A percentile compares a stretch with the other conserved stretches of the same genome.
phyloP scores from a whole-genome alignment of 78 protist genomes.

The Paulinella micropora region DNA sequence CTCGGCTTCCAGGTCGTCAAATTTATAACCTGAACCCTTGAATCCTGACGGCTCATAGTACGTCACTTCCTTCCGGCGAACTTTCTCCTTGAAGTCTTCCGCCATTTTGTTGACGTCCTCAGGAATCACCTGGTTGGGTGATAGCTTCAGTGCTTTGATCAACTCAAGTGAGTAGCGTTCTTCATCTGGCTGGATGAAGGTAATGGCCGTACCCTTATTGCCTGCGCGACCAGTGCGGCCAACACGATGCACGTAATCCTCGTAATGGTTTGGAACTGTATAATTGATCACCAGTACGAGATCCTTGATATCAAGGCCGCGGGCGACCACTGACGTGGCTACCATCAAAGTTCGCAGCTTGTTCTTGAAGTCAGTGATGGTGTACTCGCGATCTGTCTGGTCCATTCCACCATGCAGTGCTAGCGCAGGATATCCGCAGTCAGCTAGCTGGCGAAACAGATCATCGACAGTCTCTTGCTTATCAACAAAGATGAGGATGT shows the following conservation, averaged over 20 bases:
- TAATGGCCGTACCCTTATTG: slow-evolving; percentile 66
- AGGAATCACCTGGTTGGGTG: neutral
- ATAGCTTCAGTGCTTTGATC: slow-evolving; percentile 3
- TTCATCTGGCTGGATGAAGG: slow-evolving; percentile 65
- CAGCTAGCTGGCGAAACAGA: slow-evolving; percentile 45
- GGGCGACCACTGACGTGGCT: slow-evolving; percentile 87
- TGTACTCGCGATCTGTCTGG: slow-evolving; percentile 73
- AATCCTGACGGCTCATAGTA: neutral
- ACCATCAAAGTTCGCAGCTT: slow-evolving; percentile 39
- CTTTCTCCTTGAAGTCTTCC: neutral
- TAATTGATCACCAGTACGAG: slow-evolving; percentile 78
- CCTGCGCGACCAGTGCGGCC: slow-evolving; percentile 97
- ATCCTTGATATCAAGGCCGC: slow-evolving; percentile 92
- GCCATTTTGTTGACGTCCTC: neutral
- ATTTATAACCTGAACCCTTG: neutral
- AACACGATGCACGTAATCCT: slow-evolving; percentile 89
- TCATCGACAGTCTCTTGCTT: slow-evolving; percentile 61
- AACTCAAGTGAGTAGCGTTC: slow-evolving; percentile 25
- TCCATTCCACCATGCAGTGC: slow-evolving; percentile 84
- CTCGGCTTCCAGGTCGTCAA: neutral
- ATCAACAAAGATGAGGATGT: slow-evolving; percentile 73
- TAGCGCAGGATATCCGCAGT: slow-evolving; percentile 18
- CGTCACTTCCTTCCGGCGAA: neutral
- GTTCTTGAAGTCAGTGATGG: slow-evolving; percentile 62
- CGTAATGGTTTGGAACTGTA: slow-evolving; percentile 77